Evolutionary conservation across 2,329 filamentous ascomycete species (phyloP), one percentile per base, ranked within the genome.

Genomic region (Colletotrichum caudatum): DNA sequence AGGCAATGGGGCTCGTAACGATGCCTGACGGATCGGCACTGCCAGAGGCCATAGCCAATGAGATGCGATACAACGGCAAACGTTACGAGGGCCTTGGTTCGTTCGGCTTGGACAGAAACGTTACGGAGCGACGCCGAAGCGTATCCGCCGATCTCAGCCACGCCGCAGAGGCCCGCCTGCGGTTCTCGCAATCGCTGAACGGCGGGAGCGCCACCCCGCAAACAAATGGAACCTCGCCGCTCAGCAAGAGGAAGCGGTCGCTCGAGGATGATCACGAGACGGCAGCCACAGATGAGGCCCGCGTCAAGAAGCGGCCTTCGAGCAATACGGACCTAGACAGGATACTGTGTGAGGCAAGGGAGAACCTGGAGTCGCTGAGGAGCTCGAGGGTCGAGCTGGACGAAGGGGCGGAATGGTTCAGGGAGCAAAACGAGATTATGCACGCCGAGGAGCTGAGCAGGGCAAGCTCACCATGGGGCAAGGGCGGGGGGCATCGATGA

Each of bases 11-110:
- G 12, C 82, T 89, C 23, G 85, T 87, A 3, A 85, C 84, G 72
- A 84, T 88, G 82, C 82, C 85, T 5, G 84, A 89, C 72, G 83
- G 87, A n/a, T 83, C 85, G 59, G 87, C 85, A 72, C 75, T 88
- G 3, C 87, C 87, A 7, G 87, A 89, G 73, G 81, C 82, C 3
- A 80, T 89, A 51, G 85, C 85, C 16, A 75, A 82, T 46, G 83
- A 86, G 35, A 82, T 86, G 74, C 76, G 83, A 51, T 78, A 80
- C 65, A 80, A 82, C 57, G 82, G 82, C 35, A 83, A 81, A 72
- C 80, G 80, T 8, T 82, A 81, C 65, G 75, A 79, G 1, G 81
- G 81, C 3, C 72, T 82, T 2, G 81, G 83, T 26, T 76, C 79
- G 67, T 83, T 81, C 46, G 82, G 82, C 2, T 64, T 83, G 71